phyloP scores from a whole-genome alignment of 2,329 filamentous ascomycete genomes.

The Ascochyta clinopodiicola region DNA sequence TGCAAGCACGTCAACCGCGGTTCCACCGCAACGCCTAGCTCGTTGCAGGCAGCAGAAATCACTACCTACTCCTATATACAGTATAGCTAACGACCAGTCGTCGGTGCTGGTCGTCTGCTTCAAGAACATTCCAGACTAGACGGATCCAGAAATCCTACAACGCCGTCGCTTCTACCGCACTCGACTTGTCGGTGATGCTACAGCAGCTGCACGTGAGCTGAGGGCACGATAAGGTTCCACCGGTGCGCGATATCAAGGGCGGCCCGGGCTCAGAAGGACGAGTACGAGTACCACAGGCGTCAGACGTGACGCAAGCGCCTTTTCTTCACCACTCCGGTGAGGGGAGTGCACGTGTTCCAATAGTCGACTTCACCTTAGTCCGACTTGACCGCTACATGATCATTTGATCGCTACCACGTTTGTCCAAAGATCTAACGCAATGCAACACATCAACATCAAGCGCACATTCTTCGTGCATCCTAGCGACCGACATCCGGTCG shows the following conservation, averaged over 20 bases:
- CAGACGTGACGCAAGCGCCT: slow-evolving; percentile 11
- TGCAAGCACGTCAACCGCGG: slow-evolving; percentile 15
- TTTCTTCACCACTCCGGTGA: slow-evolving; percentile 12
- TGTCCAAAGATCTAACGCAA: not conserved
- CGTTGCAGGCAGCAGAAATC: slow-evolving; percentile 11
- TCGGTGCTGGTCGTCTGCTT: not conserved
- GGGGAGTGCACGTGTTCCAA: not conserved
- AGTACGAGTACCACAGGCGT: not conserved
- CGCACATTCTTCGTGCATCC: not conserved
- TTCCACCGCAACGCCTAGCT: slow-evolving; percentile 11
- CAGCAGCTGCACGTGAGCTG: slow-evolving; percentile 10
- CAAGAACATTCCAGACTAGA: not conserved
- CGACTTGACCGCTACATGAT: slow-evolving; percentile 8
- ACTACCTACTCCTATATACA: too few species aligned
- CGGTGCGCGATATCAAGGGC: slow-evolving; percentile 11
- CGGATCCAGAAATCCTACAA: slow-evolving; percentile 4
- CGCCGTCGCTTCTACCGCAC: not conserved
- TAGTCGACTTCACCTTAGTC: not conserved
- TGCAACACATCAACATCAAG: not conserved
- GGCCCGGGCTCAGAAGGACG: slow-evolving; percentile 3
- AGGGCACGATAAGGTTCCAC: slow-evolving; percentile 15
- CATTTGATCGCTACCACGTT: slow-evolving; percentile 3
- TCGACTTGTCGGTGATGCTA: slow-evolving; percentile 6
- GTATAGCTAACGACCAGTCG: not conserved
- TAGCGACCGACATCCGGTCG: not conserved